Conservation (phyloP, 139 green algal genomes). For the Closterium sp. region DNA sequence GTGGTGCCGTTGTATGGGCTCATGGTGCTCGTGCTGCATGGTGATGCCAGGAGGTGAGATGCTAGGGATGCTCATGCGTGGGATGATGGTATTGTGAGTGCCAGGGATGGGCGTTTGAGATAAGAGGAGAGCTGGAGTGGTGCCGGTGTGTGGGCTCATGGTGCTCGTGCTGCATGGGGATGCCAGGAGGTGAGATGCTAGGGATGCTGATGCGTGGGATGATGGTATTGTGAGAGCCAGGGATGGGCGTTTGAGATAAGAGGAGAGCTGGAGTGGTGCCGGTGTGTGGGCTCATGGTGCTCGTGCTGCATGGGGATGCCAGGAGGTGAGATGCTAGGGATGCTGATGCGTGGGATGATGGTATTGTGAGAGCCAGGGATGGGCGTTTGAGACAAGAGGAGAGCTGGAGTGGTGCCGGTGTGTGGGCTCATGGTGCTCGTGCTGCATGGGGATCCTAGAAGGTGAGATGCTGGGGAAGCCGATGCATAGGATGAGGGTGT, state of each 20-base stretch:
- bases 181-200: neutral
- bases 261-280: too few relatives aligned
- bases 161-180: neutral
- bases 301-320: neutral
- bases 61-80: too few relatives aligned
- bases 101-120: too few relatives aligned
- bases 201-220: too few relatives aligned
- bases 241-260: neutral
- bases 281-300: neutral
- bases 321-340: neutral
- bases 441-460: neutral
- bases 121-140: too few relatives aligned
- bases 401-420: too few relatives aligned
- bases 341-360: too few relatives aligned
- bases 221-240: neutral
- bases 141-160: neutral
- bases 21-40: neutral
- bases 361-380: neutral
- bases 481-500: too few relatives aligned
- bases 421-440: neutral
- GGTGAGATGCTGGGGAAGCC: neutral
- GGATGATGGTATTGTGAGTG: too few relatives aligned
- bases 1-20: neutral
- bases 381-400: too few relatives aligned
- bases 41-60: neutral